Percentiles rank a stretch among this genome's conserved stretches.
Evolutionary conservation across 257 asterid genomes (phyloP).

Genomic region (Marsdenia floribunda): DNA sequence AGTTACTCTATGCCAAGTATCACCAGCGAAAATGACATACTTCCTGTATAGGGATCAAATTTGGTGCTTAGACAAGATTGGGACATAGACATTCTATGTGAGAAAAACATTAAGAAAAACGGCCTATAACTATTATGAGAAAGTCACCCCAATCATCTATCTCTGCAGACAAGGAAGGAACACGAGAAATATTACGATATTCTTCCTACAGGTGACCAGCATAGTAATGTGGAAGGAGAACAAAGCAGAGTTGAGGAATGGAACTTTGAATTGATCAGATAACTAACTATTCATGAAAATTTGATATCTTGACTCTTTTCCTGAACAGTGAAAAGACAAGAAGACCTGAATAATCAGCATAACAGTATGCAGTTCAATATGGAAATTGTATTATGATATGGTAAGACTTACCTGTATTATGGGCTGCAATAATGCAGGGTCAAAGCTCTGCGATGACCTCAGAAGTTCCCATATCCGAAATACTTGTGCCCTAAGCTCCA

Average conservation of each 20-base stretch:
- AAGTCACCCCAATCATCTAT: background rate
- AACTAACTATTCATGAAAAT: background rate
- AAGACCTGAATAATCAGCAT: background rate
- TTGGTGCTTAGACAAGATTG: no score
- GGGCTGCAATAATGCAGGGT: slow-evolving; percentile 80
- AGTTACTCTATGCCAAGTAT: background rate
- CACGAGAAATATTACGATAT: no score
- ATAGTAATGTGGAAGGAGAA: background rate
- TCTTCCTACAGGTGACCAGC: background rate
- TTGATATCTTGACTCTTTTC: background rate
- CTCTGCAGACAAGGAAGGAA: no score
- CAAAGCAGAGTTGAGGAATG: background rate
- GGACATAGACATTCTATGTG: no score
- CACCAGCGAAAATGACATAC: background rate
- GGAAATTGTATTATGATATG: background rate
- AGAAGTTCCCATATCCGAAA: slow-evolving; percentile 82
- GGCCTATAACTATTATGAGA: no score
- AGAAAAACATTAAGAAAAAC: no score
- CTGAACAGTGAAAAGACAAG: background rate
- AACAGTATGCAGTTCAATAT: slow-evolving; percentile 5
- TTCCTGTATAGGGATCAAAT: background rate
- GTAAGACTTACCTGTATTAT: slow-evolving; percentile 72
- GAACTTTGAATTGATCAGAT: background rate
- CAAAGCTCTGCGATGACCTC: slow-evolving; percentile 69
- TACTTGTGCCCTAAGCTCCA: slow-evolving; percentile 90